phyloP scores from a whole-genome alignment of 352 stramenopile genomes.

The Bremia lactucae region DNA sequence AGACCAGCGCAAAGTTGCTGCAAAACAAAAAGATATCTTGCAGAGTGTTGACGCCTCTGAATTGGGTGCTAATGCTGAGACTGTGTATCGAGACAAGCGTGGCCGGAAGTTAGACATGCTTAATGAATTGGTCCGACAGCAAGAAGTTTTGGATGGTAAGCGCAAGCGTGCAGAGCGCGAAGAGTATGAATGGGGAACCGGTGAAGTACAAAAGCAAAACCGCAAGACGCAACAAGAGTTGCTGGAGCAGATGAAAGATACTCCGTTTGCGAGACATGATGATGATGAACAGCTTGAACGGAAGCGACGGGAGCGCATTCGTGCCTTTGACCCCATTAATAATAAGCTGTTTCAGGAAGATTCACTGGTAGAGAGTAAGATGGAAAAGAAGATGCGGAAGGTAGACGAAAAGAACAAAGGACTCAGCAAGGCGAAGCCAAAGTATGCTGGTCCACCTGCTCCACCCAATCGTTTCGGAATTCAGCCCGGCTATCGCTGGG shows the following conservation, averaged over 20 bases:
- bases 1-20: slow-evolving; percentile 37
- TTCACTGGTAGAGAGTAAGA: slow-evolving; percentile 19
- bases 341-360: slow-evolving; percentile 69
- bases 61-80: slow-evolving; percentile 71
- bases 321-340: slow-evolving; percentile 70
- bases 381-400: slow-evolving; percentile 31
- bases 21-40: slow-evolving; percentile 43
- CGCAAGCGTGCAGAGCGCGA: slow-evolving; percentile 62
- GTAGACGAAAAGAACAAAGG: slow-evolving; percentile 33
- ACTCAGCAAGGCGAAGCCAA: slow-evolving; percentile 32
- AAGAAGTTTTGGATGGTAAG: slow-evolving; percentile 70
- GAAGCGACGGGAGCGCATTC: slow-evolving; percentile 41
- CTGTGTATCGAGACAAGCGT: slow-evolving; percentile 76
- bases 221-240: slow-evolving; percentile 42
- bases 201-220: slow-evolving; percentile 70
- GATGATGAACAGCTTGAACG: slow-evolving; percentile 65
- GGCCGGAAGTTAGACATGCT: slow-evolving; percentile 81
- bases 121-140: slow-evolving; percentile 73
- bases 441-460: slow-evolving; percentile 60
- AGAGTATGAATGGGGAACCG: slow-evolving; percentile 79
- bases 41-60: slow-evolving; percentile 35
- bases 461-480: slow-evolving; percentile 86
- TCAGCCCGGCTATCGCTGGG: slow-evolving; percentile 95
- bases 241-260: slow-evolving; percentile 52
- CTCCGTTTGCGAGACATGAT: slow-evolving; percentile 53